Evolutionary conservation across 2,329 filamentous ascomycete species (phyloP).

Genomic region (Xylariaceae sp.): DNA sequence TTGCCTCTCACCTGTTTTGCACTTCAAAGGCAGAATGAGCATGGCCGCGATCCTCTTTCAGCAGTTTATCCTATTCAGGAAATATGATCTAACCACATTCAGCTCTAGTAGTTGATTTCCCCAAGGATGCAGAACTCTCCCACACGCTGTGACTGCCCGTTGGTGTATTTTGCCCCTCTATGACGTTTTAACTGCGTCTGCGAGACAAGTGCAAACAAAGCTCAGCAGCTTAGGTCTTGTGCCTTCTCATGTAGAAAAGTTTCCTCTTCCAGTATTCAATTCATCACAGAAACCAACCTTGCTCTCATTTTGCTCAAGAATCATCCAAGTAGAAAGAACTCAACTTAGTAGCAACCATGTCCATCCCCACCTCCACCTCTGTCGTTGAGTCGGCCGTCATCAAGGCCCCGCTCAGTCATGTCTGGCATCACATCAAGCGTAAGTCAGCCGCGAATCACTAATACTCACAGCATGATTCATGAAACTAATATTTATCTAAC

Average conservation of each 20-base stretch:
- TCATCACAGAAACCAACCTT: background rate
- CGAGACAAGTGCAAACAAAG: conserved; percentile 19
- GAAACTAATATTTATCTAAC: background rate
- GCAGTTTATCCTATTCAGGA: too few species aligned
- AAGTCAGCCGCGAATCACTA: conserved; percentile 12
- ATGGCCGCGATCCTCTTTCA: too few species aligned
- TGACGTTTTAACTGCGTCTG: conserved; percentile 25
- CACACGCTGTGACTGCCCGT: too few species aligned
- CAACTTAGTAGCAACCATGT: conserved; percentile 29
- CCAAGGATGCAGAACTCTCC: too few species aligned
- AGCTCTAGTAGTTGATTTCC: too few species aligned
- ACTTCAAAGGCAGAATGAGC: too few species aligned
- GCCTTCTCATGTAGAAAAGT: too few species aligned
- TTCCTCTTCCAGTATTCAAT: too few species aligned
- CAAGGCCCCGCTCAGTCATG: conserved; percentile 59
- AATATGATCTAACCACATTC: too few species aligned
- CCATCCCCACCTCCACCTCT: conserved; percentile 63
- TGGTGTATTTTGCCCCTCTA: conserved; percentile 18
- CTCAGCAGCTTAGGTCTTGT: too few species aligned
- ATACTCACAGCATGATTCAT: background rate
- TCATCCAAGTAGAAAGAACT: background rate
- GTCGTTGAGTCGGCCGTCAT: conserved; percentile 66
- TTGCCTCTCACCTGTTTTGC: too few species aligned
- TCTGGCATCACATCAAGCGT: conserved; percentile 72
- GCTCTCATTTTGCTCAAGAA: background rate